phyloP scores from a whole-genome alignment of 2,329 filamentous ascomycete species.

The Fusarium pininemorale region DNA sequence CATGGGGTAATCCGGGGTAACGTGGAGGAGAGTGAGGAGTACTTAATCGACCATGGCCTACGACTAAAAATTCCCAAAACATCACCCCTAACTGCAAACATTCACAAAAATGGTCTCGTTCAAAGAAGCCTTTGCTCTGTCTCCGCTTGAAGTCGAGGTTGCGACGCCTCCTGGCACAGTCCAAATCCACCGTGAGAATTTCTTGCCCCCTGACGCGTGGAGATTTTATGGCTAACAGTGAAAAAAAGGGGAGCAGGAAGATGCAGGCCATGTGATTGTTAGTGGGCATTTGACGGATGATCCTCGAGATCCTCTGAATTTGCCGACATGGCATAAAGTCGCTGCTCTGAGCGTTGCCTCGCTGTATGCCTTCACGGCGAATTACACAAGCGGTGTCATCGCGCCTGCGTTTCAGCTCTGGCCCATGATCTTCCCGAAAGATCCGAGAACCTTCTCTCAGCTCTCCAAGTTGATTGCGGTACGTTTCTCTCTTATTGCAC shows the following conservation, averaged over 20 bases:
- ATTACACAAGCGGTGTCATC: constrained; percentile 46
- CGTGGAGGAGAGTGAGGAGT: neutral
- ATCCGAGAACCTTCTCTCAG: constrained; percentile 37
- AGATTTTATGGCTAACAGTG: accelerated
- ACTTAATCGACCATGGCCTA: constrained; percentile 4
- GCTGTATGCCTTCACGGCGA: constrained; percentile 48
- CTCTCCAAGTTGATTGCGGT: constrained; percentile 47
- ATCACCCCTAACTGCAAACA: neutral
- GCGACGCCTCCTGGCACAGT: constrained; percentile 21
- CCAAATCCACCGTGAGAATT: constrained; percentile 13
- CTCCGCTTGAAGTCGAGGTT: constrained; percentile 10
- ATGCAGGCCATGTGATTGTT: neutral
- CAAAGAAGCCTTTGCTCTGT: constrained; percentile 16
- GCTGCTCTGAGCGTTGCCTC: constrained; percentile 41
- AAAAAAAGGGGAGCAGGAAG: constrained; percentile 14
- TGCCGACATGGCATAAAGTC: constrained; percentile 46
- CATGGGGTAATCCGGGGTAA: constrained; percentile 25
- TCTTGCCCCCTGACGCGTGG: accelerated
- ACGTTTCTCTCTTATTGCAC: accelerated
- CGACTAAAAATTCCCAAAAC: neutral
- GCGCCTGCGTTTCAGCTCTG: constrained; percentile 47
- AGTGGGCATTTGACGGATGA: constrained; percentile 22
- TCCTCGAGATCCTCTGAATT: constrained; percentile 51
- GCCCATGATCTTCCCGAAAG: constrained; percentile 42
- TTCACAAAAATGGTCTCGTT: constrained; percentile 2